Evolutionary conservation across 495 filamentous ascomycete genomes (phyloP), one percentile per base, ranked within the genome.

Genomic region (Chaetomium cochliodes): DNA sequence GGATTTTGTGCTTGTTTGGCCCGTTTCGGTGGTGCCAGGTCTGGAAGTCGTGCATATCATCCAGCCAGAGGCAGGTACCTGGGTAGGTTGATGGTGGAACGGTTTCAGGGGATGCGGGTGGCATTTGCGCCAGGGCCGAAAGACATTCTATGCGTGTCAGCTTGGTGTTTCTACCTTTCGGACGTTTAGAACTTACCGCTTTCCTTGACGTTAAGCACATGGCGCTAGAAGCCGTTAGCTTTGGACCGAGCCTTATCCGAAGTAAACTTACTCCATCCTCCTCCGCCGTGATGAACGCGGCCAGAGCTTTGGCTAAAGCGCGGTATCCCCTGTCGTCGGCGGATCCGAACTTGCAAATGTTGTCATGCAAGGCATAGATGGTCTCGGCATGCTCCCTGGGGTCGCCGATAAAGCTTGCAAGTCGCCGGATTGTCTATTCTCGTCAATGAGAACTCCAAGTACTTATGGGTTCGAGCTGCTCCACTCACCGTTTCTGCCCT

Each of bases 61-160:
- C 74, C 50, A 79, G 68, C 74, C 72, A 74, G 11, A 70, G 72
- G 63, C 76, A 79, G 4, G 74, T 76, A 0, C 73, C 74, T 3
- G 73, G 74, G 50, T 75, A 74, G 1, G 72, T 67, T 0, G 66
- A 58, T n/a, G 70, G 47, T 9, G 63, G 67, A 20, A 70, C 67
- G 15, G 67, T 62, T 49, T 68, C 64, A 23, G 65, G 59, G 23
- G 65, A 28, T 22, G 67, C 20, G 25, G 49, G 5, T 23, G 62
- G 62, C 0, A 67, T 61, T 3, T 52, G 62, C 2, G 64, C 47
- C 3, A 77, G 65, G 0, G 72, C 67, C 12, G 64, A 53, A 1
- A 77, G 65, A 33, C 73, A 77, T 56, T 74, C 73, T 72, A 30
- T 6, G 18, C 13, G 15, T 23, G 62, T 65, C 6, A 62, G 58